Base-by-base conservation (phyloP, 2,329 filamentous ascomycete species). In the Microsporum audouinii region DNA sequence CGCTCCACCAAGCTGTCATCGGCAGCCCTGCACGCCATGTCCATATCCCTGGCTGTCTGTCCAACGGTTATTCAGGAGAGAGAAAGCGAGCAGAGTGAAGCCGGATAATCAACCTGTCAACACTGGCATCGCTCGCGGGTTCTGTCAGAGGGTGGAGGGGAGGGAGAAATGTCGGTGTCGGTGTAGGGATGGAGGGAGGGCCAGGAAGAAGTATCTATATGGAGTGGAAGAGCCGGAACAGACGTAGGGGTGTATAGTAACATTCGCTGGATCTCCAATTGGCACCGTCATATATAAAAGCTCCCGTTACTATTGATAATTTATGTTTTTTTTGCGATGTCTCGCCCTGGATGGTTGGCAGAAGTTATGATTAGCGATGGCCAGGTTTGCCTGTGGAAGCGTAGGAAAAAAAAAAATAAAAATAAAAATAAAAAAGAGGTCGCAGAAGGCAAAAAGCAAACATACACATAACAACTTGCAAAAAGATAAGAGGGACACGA, bases 1-100 rank as follows among this genome's bases (percentile, higher is more conserved):
- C 80, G 80, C 64, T 85, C 83, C 41, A 95, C 80, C 8, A 87
- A 87, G 7, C 85, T 88, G 72, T 96, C 91, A 67, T 96, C 91
- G 66, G 59, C 59, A 5, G 59, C 57, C 5, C 56, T 60, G 29
- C 14, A 45, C 45, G 23, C 45, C 45, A 51, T 51, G 2, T 51
- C 55, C 31, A 60, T 58, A n/a, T 1, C 34, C 34, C 1, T 23
- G 17, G 7, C 7, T 10, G n/a, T 23, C 3, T 3, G 23, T 10
- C 17, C 36, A n/a, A 43, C 27, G 2, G 27, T 10, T 14, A 8
- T 7, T 12, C 10, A 23, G 33, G 12, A 43, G 12, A 33, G 12
- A 34, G 10, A 39, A 34, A 29, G 12, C 27, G 36, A 27, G 27
- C 55, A 57, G 36, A 10, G 55, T 17, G 27, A 17, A 29, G 53